A percentile compares a stretch with the other conserved stretches of the same genome.
phyloP scores from a whole-genome alignment of 345 rosid genomes.

The Gossypium sturtianum region DNA sequence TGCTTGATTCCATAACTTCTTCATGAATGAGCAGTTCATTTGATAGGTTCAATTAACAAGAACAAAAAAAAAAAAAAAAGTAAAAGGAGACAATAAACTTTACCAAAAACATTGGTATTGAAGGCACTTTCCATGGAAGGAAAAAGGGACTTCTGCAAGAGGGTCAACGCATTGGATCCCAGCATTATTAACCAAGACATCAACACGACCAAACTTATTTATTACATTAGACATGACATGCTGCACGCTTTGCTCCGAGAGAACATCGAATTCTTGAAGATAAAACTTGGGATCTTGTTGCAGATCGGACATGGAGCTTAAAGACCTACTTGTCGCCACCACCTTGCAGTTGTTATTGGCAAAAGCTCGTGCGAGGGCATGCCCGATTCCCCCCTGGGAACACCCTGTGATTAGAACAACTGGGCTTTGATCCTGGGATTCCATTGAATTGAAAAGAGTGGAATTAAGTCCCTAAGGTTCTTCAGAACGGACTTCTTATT shows the following conservation, averaged over 20 bases:
- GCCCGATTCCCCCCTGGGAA: slow-evolving; percentile 77
- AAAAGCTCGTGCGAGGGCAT: slow-evolving; percentile 76
- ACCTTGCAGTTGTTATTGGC: slow-evolving; percentile 54
- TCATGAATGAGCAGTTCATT: neutral
- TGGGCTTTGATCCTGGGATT: slow-evolving; percentile 23
- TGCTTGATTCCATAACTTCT: neutral
- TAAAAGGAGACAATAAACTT: neutral
- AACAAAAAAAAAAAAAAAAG: neutral
- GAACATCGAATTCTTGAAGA: slow-evolving; percentile 69
- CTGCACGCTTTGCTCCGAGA: slow-evolving; percentile 55
- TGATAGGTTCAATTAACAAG: neutral
- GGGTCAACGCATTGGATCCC: slow-evolving; percentile 86
- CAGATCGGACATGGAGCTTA: slow-evolving; percentile 58
- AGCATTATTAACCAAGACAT: slow-evolving; percentile 82
- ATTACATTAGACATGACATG: slow-evolving; percentile 40
- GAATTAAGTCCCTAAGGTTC: neutral
- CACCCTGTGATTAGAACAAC: slow-evolving; percentile 85
- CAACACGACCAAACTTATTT: slow-evolving; percentile 58
- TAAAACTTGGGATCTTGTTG: slow-evolving; percentile 55
- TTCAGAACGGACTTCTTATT: neutral
- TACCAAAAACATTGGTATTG: slow-evolving; percentile 77
- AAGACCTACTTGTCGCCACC: slow-evolving; percentile 66
- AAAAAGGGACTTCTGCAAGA: slow-evolving; percentile 68
- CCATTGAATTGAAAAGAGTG: slow-evolving; percentile 24
- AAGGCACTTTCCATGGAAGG: slow-evolving; percentile 52